Base-by-base conservation (phyloP, 1,139 yeast species). In the Saccharomyces hybrid region DNA sequence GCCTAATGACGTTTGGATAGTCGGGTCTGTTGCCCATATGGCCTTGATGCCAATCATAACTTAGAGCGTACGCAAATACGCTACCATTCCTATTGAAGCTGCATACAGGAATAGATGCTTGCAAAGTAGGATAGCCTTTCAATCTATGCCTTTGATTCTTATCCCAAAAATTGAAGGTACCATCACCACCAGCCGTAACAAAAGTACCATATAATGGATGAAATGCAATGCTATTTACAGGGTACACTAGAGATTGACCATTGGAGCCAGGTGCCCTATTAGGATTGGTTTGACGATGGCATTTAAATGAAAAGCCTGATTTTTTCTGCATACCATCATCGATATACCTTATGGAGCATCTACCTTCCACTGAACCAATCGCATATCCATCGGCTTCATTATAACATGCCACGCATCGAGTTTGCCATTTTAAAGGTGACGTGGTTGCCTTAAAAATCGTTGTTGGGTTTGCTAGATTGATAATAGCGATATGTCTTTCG, bases 21-120 rank as follows among this genome's bases (percentile, higher is more conserved):
- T 84, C 89, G 2, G 82, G 86, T 52, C 83, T 81, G 73, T 88
- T 89, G 63, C 80, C 87, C 69, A 80, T 83, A 70, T 86, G 78
- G 7, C 99, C 99, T 69, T 86, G 88, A 56, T 89, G 81, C 99
- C 99, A 93, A 69, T 93, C 99, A 72, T 93, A 93, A 62, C 96
- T 84, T 58, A 88, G 71, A 1, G 98, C 97, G 70, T 93, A 90
- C 14, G 98, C 99, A 70, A 88, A 85, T 16, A 93, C 83, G 47
- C 82, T 73, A 50, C 99, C 99, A 53, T 77, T 84, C 61, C 88
- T 78, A 72, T 89, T 93, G 74, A 91, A 95, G 6, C 84, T 84
- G 2, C 93, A 80, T 27, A 86, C 83, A 0, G 96, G 79, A 54
- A 95, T 85, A 1, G 96, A 76, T 42, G 85, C 84, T 48, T 85